A percentile compares a stretch with the other conserved stretches of the same genome.
Conservation (phyloP, 2,329 filamentous ascomycete species). For the Lasiodiplodia citricola region DNA sequence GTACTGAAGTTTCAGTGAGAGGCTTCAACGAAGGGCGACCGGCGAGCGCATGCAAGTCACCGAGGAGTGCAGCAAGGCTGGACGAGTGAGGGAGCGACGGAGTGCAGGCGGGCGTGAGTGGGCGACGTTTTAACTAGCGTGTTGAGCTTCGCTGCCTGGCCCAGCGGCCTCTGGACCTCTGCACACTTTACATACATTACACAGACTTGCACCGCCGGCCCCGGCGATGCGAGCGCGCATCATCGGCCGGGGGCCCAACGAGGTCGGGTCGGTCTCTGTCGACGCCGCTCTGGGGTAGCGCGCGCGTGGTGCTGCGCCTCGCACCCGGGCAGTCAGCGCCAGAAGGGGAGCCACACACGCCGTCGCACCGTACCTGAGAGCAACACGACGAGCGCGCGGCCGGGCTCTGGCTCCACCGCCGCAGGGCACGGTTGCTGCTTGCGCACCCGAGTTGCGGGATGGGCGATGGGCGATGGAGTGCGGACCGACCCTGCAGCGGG, state of each 20-base stretch:
- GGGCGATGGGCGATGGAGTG: neutral
- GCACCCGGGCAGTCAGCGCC: slow-evolving; percentile 6
- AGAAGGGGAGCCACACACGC: slow-evolving; percentile 6
- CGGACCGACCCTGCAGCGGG: slow-evolving; percentile 15
- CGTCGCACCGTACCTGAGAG: slow-evolving; percentile 20
- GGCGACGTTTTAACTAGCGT: slow-evolving; percentile 17
- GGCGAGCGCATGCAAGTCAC: slow-evolving; percentile 5
- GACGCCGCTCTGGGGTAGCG: neutral
- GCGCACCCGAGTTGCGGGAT: neutral
- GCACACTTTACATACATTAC: slow-evolving; percentile 16
- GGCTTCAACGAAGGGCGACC: neutral
- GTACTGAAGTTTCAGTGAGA: neutral
- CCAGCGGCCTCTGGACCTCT: neutral
- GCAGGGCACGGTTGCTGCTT: no score
- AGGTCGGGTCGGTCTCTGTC: neutral
- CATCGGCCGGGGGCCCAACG: slow-evolving; percentile 12
- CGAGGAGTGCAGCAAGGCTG: slow-evolving; percentile 11
- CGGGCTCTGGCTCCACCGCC: neutral
- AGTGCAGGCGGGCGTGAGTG: neutral
- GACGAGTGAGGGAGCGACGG: slow-evolving; percentile 3
- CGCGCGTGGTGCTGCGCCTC: slow-evolving; percentile 20
- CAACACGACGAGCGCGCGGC: neutral
- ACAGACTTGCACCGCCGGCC: slow-evolving; percentile 16
- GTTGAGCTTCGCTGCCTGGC: slow-evolving; percentile 17
- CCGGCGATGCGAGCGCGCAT: slow-evolving; percentile 16